These are phyloP conservation scores for Neurospora sp. DNA, from an alignment of 495 filamentous ascomycete species.

Conservation along the genomic window DNA sequence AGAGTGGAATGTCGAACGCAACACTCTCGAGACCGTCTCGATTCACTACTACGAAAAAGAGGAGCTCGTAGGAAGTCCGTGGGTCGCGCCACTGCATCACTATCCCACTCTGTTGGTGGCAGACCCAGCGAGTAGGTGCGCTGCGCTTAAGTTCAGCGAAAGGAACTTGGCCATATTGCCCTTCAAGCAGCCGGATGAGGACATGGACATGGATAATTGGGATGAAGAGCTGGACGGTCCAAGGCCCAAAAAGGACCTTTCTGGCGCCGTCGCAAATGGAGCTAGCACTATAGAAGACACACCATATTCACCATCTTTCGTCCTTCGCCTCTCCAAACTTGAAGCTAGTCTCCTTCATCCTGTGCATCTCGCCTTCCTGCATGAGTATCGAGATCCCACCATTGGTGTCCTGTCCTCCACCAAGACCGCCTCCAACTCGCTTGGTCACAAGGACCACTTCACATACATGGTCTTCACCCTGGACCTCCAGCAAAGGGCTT, in stretches of 20 bases:
- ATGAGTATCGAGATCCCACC: constrained; percentile 95
- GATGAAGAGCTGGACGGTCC: constrained; percentile 66
- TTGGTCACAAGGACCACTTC: constrained; percentile 76
- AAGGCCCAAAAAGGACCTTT: constrained; percentile 33
- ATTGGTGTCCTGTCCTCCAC: constrained; percentile 87
- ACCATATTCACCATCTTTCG: constrained; percentile 85
- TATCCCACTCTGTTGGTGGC: constrained; percentile 72
- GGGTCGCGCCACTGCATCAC: constrained; percentile 56
- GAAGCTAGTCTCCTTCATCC: constrained; percentile 81
- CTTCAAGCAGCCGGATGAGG: constrained; percentile 83
- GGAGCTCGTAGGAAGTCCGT: constrained; percentile 66
- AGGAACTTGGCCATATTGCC: constrained; percentile 88
- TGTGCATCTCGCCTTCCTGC: constrained; percentile 83
- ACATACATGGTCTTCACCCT: constrained; percentile 91
- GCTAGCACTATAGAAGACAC: constrained; percentile 50
- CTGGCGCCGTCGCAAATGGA: constrained; percentile 41
- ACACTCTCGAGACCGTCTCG: constrained; percentile 73
- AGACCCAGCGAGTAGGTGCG: constrained; percentile 87
- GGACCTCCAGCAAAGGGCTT: constrained; percentile 87
- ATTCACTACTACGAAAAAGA: constrained; percentile 98
- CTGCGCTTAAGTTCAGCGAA: constrained; percentile 80
- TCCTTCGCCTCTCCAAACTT: constrained; percentile 72
- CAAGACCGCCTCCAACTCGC: constrained; percentile 55
- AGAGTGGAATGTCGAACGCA: constrained; percentile 81
- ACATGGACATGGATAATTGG: constrained; percentile 79